Evolutionary conservation across 2,329 filamentous ascomycete species (phyloP), one percentile per base, ranked within the genome.

Genomic region (Salinomyces thailandicus): DNA sequence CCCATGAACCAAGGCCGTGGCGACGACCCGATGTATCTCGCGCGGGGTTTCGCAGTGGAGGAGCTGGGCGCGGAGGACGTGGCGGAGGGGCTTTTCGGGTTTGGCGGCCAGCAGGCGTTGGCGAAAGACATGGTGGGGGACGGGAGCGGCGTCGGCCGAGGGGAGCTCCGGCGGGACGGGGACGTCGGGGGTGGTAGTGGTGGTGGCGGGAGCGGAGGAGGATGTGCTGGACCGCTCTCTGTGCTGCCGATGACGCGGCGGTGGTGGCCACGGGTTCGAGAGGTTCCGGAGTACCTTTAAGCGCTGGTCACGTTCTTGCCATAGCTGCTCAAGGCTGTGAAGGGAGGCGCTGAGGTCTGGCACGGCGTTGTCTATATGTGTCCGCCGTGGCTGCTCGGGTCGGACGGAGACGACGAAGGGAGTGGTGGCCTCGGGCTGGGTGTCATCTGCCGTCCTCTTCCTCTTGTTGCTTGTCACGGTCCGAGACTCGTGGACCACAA

Each of bases 21-120:
- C 55, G 5, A 57, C 36, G 6, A 60, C 38, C 5, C 51, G 47
- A 9, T 54, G 35, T 12, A 60, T 46, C 16, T 59, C 53, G 13
- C 34, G 39, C 2, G 53, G 51, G n/a, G 34, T 41, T 19, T 48
- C 38, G 40, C 50, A 54, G 24, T 47, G 39, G 3, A 56, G 41
- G 5, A 60, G 43, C 35, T 59, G 56, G 5, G 43, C 44, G 9
- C 50, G 43, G 11, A 60, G 33, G 4, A 58, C 38, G 3, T 35
- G 28, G 0, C 53, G 46, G 7, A 49, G 36, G 1, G 35, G 22
- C 35, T 53, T 53, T 31, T 33, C 36, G 18, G 36, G 40, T n/a
- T 26, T 16, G 3, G 50, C 44, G 9, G 38, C 33, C 7, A 35
- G 38, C n/a, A 57, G 34, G 13, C 39, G 38, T 16, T 41, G 18